Evolutionary conservation across 208 protist species (phyloP), one percentile per base, ranked within the genome.

Genomic region (Trypanosoma boissoni): DNA sequence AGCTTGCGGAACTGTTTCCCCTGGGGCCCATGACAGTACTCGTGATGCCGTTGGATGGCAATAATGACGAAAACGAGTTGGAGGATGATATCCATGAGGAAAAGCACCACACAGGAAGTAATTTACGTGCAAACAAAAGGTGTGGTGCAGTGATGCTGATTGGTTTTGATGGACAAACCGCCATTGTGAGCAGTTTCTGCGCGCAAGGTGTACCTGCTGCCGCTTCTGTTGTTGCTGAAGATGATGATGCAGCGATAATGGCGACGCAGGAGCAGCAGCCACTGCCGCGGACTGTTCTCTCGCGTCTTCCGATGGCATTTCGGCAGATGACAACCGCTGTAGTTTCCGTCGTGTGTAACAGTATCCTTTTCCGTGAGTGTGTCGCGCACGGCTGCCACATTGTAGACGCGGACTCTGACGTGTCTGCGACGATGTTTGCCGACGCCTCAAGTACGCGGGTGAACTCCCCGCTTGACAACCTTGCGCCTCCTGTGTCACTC

Each of bases 1-100:
- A n/a, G 7, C 42, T 68, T 3, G 16, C 55, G 24, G 53, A 48
- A 10, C 8, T 73, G 3, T 74, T 74, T 46, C 68, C 68, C n/a
- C 37, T 59, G 37, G 68, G 68, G 7, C 68, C 68, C 16, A 74
- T 74, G 68, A 51, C 61, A 26, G 51, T 61, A 36, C 27, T 74
- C 21, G 42, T 71, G 26, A 26, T 37, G 41, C 14, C 16, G n/a
- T 7, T 7, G 7, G 21, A 42, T 16, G 28, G 21, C 5, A 16
- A 20, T 4, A 31, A 27, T 27, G 7, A 16, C 4, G 32, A 59
- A 26, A 29, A 56, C 14, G 34, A 32, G 5, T 14, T 41, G 20
- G 10, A 37, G 45, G n/a, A 27, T 48, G 43, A 2, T 36, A 45
- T 12, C 37, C 27, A 20, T 39, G 45, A 43, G 2, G 28, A 54